Percentiles rank a stretch among this genome's conserved stretches.
Evolutionary conservation across 2,329 filamentous ascomycete species (phyloP).

Genomic region (Beauveria sp.): DNA sequence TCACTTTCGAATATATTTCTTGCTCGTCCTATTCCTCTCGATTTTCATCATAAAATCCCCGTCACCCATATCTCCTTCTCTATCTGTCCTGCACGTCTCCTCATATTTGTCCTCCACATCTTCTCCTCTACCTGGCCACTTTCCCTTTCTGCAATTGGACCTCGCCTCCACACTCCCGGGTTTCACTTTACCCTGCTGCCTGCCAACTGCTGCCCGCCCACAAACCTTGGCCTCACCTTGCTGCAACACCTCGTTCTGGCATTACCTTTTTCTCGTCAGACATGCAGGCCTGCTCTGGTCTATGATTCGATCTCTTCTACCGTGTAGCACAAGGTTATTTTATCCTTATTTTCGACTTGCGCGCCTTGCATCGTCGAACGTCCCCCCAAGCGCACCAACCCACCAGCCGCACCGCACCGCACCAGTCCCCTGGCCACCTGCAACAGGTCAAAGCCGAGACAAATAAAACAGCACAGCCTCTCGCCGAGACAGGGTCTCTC

Average conservation of each 20-base stretch:
- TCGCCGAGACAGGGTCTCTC: neutral
- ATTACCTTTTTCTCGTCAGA: neutral
- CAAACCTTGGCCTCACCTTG: neutral
- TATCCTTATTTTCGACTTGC: neutral
- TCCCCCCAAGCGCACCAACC: neutral
- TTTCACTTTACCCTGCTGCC: neutral
- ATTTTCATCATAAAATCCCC: too few species aligned
- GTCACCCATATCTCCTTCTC: too few species aligned
- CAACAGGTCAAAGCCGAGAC: neutral
- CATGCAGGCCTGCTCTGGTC: neutral
- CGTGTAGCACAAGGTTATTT: neutral
- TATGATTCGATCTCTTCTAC: neutral
- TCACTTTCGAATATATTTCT: neutral
- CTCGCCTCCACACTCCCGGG: neutral
- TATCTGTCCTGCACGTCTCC: neutral
- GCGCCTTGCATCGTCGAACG: too few species aligned
- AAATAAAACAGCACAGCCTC: neutral
- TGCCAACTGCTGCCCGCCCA: neutral
- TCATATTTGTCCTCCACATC: neutral
- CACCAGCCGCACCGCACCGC: neutral
- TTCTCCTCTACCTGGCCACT: neutral
- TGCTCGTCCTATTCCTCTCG: neutral
- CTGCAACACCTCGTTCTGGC: neutral
- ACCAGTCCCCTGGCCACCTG: constrained; percentile 1
- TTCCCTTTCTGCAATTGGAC: neutral